Evolutionary conservation across 148 eudicot genomes (phyloP).

Genomic region (Cornus controversa): DNA sequence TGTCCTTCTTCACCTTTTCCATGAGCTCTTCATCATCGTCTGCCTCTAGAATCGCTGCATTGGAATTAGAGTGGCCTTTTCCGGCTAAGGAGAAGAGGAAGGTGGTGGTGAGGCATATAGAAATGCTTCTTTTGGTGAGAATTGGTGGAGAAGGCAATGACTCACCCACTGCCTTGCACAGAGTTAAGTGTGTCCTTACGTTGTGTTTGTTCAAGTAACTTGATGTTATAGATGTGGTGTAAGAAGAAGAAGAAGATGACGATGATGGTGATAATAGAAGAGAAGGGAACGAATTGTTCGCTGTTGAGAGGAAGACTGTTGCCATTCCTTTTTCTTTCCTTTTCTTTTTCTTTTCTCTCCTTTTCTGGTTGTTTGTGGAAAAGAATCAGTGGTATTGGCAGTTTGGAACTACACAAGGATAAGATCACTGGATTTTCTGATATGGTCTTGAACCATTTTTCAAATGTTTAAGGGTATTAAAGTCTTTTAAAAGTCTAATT

Average conservation of each 20-base stretch:
- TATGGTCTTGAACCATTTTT: constrained; percentile 9
- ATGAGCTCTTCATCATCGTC: constrained; percentile 84
- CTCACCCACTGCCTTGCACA: constrained; percentile 35
- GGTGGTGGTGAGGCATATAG: constrained; percentile 51
- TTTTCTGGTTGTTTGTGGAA: constrained; percentile 30
- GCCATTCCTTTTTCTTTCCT: constrained; percentile 45
- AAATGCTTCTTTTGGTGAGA: constrained; percentile 50
- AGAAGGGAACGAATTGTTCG: constrained; percentile 13
- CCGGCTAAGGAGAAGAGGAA: constrained; percentile 45
- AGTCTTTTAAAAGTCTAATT: not conserved
- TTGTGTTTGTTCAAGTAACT: constrained; percentile 19
- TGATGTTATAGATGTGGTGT: constrained; percentile 1
- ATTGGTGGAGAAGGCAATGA: constrained; percentile 17
- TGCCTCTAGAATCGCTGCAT: constrained; percentile 83
- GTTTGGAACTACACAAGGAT: constrained; percentile 31
- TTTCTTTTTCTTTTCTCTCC: constrained; percentile 7
- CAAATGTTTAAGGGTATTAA: constrained; percentile 5
- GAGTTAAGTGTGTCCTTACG: constrained; percentile 24
- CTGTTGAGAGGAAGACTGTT: constrained; percentile 42
- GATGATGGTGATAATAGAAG: constrained; percentile 25
- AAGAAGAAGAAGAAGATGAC: constrained; percentile 4
- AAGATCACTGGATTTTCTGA: constrained; percentile 45
- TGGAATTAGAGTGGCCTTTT: constrained; percentile 24
- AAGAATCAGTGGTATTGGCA: constrained; percentile 15
- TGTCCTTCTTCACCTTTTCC: constrained; percentile 89